Conservation (phyloP, 1,139 yeast genomes). For the Kodamaea plutei region DNA sequence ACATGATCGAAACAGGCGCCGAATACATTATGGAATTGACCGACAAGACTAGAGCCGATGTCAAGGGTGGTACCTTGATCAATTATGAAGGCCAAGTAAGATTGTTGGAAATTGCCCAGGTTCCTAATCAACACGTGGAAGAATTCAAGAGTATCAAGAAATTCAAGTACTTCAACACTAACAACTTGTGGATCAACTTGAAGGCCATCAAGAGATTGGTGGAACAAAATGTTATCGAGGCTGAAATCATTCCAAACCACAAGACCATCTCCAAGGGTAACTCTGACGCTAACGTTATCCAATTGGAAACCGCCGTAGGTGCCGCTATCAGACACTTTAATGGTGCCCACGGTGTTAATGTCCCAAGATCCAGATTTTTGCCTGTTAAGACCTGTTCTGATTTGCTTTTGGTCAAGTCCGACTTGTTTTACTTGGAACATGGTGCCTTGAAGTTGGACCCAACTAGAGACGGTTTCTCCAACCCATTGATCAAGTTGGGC, state of each 20-base stretch:
- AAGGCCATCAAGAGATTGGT: constrained; percentile 91
- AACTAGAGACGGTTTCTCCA: constrained; percentile 78
- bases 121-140: constrained; percentile 97
- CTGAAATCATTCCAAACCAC: constrained; percentile 93
- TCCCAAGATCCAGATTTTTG: constrained; percentile 94
- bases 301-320: constrained; percentile 98
- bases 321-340: constrained; percentile 96
- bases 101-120: constrained; percentile 96
- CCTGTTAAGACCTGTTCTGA: constrained; percentile 98
- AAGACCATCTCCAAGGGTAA: constrained; percentile 78
- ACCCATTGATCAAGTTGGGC: constrained; percentile 94
- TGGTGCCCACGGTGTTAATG: constrained; percentile 96
- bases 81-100: constrained; percentile 94
- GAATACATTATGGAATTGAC: constrained; percentile 98
- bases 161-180: constrained; percentile 96
- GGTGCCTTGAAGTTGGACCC: constrained; percentile 87
- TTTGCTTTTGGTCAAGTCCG: constrained; percentile 91
- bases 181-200: constrained; percentile 95
- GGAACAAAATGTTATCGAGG: constrained; percentile 75
- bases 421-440: constrained; percentile 83
- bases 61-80: constrained; percentile 97
- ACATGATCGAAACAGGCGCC: constrained; percentile 86
- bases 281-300: constrained; percentile 79
- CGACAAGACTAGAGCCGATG: constrained; percentile 98
- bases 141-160: constrained; percentile 97